phyloP scores from a whole-genome alignment of 2,329 filamentous ascomycete genomes.

The Myriosclerotinia scirpicola region DNA sequence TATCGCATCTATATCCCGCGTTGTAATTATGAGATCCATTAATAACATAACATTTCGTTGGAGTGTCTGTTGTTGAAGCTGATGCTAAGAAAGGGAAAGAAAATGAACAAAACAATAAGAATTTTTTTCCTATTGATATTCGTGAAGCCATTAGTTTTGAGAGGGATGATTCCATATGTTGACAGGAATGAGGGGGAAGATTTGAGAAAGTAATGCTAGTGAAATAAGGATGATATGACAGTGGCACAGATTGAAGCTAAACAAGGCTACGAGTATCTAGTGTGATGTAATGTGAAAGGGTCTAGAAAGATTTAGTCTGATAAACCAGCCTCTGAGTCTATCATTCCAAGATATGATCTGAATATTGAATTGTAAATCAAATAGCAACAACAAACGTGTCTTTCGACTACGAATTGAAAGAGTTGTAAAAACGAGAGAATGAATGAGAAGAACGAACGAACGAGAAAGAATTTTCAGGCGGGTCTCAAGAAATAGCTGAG shows the following conservation, averaged over 20 bases:
- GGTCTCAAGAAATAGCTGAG: constrained; percentile 1
- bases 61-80: constrained; percentile 11
- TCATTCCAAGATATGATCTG: not conserved
- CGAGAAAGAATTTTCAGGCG: not conserved
- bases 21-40: constrained; percentile 25
- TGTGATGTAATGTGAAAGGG: not conserved
- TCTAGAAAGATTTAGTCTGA: not conserved
- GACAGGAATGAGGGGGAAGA: not conserved
- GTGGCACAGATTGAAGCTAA: not conserved
- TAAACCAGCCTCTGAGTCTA: constrained; percentile 1
- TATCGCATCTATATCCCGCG: constrained; percentile 31
- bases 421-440: not conserved
- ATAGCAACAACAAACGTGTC: not conserved
- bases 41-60: constrained; percentile 31
- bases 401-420: not conserved
- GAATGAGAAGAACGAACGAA: not conserved
- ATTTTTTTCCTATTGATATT: not conserved
- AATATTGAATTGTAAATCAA: not conserved
- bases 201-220: not conserved
- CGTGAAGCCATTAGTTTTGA: constrained; percentile 11
- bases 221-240: not conserved
- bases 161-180: not conserved
- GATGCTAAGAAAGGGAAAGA: not conserved
- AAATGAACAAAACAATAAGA: constrained; percentile 15
- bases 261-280: not conserved